Base-by-base conservation (phyloP, 352 stramenopile genomes). In the Detonula confervacea region DNA sequence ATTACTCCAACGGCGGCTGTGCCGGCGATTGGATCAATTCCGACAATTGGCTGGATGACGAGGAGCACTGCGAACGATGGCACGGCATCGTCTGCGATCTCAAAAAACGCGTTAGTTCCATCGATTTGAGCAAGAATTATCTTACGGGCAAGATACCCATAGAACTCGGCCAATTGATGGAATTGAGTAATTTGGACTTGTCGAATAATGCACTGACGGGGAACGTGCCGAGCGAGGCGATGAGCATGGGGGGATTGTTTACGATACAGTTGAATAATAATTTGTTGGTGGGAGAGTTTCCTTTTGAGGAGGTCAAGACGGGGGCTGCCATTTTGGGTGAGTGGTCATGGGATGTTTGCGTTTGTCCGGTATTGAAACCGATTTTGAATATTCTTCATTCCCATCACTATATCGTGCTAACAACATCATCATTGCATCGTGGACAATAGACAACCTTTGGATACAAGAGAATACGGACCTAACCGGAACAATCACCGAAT, bases 391-490 rank as follows among this genome's bases (percentile, higher is more conserved):
- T 12, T 16, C 39, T 59, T 60, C 14, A 18, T 51, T 37, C 16
- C 39, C 2, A 8, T 33, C 1, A 35, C n/a, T 33, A 52, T 57
- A 25, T 56, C 42, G 51, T 55, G 2, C 39, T 51, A 16, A 14
- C 46, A 1, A 18, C 11, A 20, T 46, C 33, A 1, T 47, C n/a
- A 33, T 33, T n/a, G n/a, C n/a, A n/a, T 29, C 6, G 18, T 14
- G 12, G 39, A 33, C n/a, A 20, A 14, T 62, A 70, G 68, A 73
- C 44, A 84, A 59, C 18, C 29, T 84, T 8, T 84, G 76, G 76
- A 78, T 84, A 22, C 76, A 84, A 60, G 76, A 84, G 54, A 84
- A 84, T 63, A 7, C 35, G 4, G 30, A 72, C 7, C 44, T 84
- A 1, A 67, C 18, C n/a, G 76, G 76, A 39, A 62, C 57, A 57